phyloP scores from a whole-genome alignment of 2,329 filamentous ascomycete species.

The Myrmaecium sp. region DNA sequence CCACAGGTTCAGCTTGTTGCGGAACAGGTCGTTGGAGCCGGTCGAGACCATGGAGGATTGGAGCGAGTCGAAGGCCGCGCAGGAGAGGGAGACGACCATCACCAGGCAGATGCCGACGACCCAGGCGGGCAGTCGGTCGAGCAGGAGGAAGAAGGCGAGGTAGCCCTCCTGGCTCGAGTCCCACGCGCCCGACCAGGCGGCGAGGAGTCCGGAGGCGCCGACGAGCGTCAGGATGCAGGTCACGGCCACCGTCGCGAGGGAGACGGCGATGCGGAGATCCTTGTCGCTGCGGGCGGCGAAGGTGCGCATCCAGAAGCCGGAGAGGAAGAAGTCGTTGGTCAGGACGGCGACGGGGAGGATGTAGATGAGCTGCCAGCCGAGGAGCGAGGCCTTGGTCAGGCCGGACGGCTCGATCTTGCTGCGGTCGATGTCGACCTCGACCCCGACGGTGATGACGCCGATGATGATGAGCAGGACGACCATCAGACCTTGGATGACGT shows the following conservation, averaged over 20 bases:
- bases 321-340: slow-evolving; percentile 78
- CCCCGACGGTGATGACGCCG: slow-evolving; percentile 61
- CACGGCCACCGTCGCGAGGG: slow-evolving; percentile 47
- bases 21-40: slow-evolving; percentile 69
- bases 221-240: slow-evolving; percentile 57
- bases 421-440: slow-evolving; percentile 54
- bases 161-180: slow-evolving; percentile 45
- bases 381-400: slow-evolving; percentile 48
- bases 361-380: slow-evolving; percentile 76
- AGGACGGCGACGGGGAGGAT: slow-evolving; percentile 66
- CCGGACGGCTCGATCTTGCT: slow-evolving; percentile 51
- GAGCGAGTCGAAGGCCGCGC: slow-evolving; percentile 62
- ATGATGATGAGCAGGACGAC: slow-evolving; percentile 59
- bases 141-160: slow-evolving; percentile 58
- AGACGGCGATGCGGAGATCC: slow-evolving; percentile 58
- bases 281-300: slow-evolving; percentile 66
- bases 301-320: slow-evolving; percentile 68
- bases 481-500: slow-evolving; percentile 67
- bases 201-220: slow-evolving; percentile 55
- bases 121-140: slow-evolving; percentile 58
- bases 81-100: slow-evolving; percentile 63
- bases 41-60: slow-evolving; percentile 78
- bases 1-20: slow-evolving; percentile 64
- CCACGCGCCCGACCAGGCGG: slow-evolving; percentile 60
- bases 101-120: slow-evolving; percentile 68